Evolutionary conservation across 768 basidiomycete species (phyloP).

Genomic region (Tylopilus balloui): DNA sequence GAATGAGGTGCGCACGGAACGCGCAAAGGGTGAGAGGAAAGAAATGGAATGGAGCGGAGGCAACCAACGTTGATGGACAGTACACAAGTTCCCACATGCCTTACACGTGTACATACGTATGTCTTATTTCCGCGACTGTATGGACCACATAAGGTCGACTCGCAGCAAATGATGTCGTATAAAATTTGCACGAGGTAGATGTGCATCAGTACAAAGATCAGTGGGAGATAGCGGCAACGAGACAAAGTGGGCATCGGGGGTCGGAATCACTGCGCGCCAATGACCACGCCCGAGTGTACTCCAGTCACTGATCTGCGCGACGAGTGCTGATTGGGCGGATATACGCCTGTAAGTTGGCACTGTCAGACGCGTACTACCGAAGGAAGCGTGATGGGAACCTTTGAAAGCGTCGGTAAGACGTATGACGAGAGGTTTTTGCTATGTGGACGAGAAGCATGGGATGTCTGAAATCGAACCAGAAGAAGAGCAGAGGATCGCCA

Average conservation of each 20-base stretch:
- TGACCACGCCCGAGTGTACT: not conserved
- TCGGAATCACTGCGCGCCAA: not conserved
- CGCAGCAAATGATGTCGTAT: not conserved
- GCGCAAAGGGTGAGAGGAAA: not conserved
- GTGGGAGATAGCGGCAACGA: not conserved
- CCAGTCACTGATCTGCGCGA: not conserved
- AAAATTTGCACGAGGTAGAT: not conserved
- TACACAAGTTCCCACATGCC: conserved; percentile 11
- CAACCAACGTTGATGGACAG: not conserved
- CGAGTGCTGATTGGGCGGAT: not conserved
- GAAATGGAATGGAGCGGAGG: not conserved
- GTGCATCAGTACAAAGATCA: not conserved
- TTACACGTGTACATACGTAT: conserved; percentile 17
- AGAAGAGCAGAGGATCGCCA: not conserved
- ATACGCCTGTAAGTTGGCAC: not conserved
- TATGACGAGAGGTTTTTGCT: not conserved
- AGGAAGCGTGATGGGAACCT: not conserved
- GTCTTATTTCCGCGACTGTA: conserved; percentile 11
- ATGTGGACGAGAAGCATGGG: not conserved
- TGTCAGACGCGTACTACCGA: not conserved
- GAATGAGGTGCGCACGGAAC: not conserved
- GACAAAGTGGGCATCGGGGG: not conserved
- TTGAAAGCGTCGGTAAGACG: not conserved
- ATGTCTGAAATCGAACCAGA: not conserved
- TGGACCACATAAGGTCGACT: conserved; percentile 5